These are phyloP conservation scores for Spathaspora boniae DNA, from an alignment of 805 yeast species.

Conservation along the genomic window DNA sequence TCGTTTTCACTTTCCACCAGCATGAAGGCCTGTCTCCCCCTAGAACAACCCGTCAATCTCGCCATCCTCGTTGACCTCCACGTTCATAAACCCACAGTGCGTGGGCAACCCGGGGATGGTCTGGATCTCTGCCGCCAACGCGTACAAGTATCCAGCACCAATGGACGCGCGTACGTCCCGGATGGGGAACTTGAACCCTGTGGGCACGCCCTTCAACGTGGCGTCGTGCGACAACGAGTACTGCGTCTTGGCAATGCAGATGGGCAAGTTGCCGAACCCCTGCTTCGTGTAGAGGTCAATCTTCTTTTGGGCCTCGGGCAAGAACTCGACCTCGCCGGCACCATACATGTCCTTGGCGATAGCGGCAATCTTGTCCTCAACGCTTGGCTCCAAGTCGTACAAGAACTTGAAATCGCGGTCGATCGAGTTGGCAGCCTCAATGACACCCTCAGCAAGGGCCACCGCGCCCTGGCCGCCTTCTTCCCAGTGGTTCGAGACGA, in stretches of 20 bases:
- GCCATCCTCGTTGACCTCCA: constrained; percentile 75
- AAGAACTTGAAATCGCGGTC: constrained; percentile 48
- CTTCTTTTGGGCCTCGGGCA: constrained; percentile 66
- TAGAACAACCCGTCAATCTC: constrained; percentile 79
- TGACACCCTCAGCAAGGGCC: constrained; percentile 67
- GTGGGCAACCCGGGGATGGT: constrained; percentile 87
- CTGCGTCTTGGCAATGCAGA: constrained; percentile 84
- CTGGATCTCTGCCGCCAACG: constrained; percentile 81
- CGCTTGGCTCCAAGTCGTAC: constrained; percentile 57
- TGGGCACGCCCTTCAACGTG: constrained; percentile 77
- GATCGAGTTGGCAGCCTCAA: constrained; percentile 52
- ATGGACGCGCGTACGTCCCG: constrained; percentile 74
- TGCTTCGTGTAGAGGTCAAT: constrained; percentile 65
- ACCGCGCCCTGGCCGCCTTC: constrained; percentile 83
- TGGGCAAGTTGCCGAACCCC: constrained; percentile 75
- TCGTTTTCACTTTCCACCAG: no score
- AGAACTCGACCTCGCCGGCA: constrained; percentile 66
- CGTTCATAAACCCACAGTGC: constrained; percentile 83
- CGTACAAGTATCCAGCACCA: constrained; percentile 84
- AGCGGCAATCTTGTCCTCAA: constrained; percentile 63
- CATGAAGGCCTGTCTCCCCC: no score
- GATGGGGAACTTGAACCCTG: constrained; percentile 75
- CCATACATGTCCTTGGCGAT: constrained; percentile 79
- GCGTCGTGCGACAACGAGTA: constrained; percentile 84
- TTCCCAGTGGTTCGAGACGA: constrained; percentile 83